Base-by-base conservation (phyloP, 1,284 basidiomycete genomes). In the Coniophora puteana region DNA sequence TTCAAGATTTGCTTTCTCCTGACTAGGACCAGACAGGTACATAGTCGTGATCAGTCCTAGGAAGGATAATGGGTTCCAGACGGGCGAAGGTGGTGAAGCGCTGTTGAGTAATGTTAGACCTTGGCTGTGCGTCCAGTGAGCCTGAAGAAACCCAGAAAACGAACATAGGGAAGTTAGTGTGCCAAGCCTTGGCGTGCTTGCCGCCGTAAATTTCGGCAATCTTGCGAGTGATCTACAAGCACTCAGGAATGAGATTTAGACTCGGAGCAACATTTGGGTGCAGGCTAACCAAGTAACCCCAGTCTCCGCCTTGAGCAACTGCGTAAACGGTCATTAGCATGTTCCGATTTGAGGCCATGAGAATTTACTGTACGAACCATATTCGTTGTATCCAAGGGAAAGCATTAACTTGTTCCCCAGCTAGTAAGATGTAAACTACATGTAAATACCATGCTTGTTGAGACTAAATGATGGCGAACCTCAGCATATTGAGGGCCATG, bases 281-380 rank as follows among this genome's bases (percentile, higher is more conserved):
- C n/a, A n/a, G n/a, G 47, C 62, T 40, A 38, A 70, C 71, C n/a
- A 51, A 26, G 38, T 52, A 58, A 4, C 71, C 71, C 69, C 67
- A 72, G 50, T 73, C 71, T 7, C 71, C 71, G 14, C 71, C 71
- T 52, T 72, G 69, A 1, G 65, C 62, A 1, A 72, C 71, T 72
- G 40, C 20, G n/a, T 38, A 11, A 29, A 32, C 23, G 12, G 23
- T 22, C 25, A 39, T 5, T 14, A 18, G 22, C 12, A 8, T 13
- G 14, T 6, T 18, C 4, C n/a, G n/a, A 43, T 14, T 27, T 4
- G 18, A 24, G 16, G 36, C 10, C 4, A 26, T 29, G 21, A 29
- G 14, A 23, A 17, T 12, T 22, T 17, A 7, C 18, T 10, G 22
- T 8, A 51, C 63, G 10, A 31, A 71, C 71, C 70, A 44, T 75